phyloP scores from a whole-genome alignment of 2,329 filamentous ascomycete species.

The Fusarium mundagurra region DNA sequence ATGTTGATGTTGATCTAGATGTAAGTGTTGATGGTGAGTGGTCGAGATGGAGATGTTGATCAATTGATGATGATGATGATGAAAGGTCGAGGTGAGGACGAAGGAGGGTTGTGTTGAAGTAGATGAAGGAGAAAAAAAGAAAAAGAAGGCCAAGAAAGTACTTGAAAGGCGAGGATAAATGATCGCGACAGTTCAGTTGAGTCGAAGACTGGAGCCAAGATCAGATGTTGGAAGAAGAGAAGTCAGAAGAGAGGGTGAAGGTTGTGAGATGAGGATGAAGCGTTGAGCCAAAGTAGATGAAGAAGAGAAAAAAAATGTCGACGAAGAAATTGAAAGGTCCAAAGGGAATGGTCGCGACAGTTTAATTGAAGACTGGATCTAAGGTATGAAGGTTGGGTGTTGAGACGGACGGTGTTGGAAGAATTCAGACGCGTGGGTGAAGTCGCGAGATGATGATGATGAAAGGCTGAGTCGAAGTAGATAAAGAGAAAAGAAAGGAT shows the following conservation, averaged over 20 bases:
- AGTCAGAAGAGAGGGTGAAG: not conserved
- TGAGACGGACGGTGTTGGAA: not conserved
- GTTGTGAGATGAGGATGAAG: no score
- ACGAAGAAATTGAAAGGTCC: fast-evolving
- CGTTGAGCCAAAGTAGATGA: no score
- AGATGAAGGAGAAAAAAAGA: not conserved
- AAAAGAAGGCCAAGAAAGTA: no score
- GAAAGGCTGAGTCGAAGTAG: fast-evolving
- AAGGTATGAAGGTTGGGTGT: not conserved
- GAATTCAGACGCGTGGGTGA: not conserved
- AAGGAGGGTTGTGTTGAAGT: no score
- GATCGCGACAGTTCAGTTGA: not conserved
- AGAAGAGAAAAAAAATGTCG: not conserved
- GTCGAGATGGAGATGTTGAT: not conserved
- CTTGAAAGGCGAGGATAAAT: fast-evolving
- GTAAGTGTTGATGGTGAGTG: not conserved
- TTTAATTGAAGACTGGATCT: not conserved
- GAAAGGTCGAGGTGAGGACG: no score
- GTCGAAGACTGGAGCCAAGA: not conserved
- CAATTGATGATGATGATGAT: not conserved
- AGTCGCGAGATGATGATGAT: not conserved
- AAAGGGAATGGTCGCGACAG: no score
- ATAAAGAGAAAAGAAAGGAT: not conserved
- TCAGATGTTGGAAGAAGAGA: not conserved
- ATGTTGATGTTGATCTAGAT: fast-evolving